Percentiles rank a stretch among this genome's conserved stretches.
phyloP scores from a whole-genome alignment of 139 green algal genomes.

The Zygnema circumcarinatum region DNA sequence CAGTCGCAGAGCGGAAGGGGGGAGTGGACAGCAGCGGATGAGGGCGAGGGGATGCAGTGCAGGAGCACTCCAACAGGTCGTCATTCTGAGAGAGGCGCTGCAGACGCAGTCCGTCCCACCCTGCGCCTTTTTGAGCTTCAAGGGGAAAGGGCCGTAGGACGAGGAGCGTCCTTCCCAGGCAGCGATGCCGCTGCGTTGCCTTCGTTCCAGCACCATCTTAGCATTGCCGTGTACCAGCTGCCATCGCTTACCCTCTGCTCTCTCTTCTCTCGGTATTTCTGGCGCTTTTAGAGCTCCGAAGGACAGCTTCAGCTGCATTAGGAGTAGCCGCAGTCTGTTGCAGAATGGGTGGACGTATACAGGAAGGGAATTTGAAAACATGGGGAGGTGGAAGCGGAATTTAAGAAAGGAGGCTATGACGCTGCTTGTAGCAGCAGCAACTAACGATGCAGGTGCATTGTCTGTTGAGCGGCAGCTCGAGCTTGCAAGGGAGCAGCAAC shows the following conservation, averaged over 20 bases:
- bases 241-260: not conserved
- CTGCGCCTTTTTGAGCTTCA: too few species aligned
- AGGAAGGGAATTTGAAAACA: not conserved
- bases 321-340: not conserved
- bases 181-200: too few species aligned
- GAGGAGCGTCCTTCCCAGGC: too few species aligned
- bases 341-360: not conserved
- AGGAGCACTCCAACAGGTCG: too few species aligned
- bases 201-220: too few species aligned
- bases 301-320: not conserved
- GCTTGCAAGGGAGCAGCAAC: not conserved
- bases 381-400: not conserved
- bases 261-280: not conserved
- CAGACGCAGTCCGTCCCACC: too few species aligned
- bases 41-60: too few species aligned
- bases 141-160: too few species aligned
- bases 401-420: not conserved
- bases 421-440: not conserved
- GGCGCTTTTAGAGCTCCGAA: not conserved
- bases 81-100: too few species aligned
- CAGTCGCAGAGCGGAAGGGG: too few species aligned
- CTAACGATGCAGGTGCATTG: not conserved
- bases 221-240: not conserved
- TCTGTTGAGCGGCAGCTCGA: not conserved
- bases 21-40: too few species aligned